These are phyloP conservation scores for Phaeotremella fagi DNA, from an alignment of 768 basidiomycete species.

Conservation along the genomic window DNA sequence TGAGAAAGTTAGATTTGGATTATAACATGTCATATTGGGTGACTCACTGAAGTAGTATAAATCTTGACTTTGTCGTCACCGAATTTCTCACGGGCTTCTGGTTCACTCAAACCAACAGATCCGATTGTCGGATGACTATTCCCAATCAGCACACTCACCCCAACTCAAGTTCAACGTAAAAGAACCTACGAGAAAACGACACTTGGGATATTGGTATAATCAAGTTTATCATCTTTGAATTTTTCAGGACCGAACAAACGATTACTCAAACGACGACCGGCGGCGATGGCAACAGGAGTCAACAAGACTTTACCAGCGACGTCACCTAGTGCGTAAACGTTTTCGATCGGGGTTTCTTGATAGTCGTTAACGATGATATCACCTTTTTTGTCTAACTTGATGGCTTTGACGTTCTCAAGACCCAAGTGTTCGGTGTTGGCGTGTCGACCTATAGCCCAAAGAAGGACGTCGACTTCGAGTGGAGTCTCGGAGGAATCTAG, in stretches of 20 bases:
- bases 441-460: conserved; percentile 93
- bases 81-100: conserved; percentile 78
- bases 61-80: conserved; percentile 80
- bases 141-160: neutral
- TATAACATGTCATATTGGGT: neutral
- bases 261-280: conserved; percentile 82
- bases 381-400: conserved; percentile 72
- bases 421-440: conserved; percentile 74
- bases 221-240: conserved; percentile 80
- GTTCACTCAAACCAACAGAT: conserved; percentile 90
- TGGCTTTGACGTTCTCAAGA: conserved; percentile 63
- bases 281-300: conserved; percentile 96
- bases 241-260: conserved; percentile 80
- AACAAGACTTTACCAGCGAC: conserved; percentile 86
- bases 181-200: conserved; percentile 89
- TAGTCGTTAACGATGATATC: conserved; percentile 85
- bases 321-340: conserved; percentile 81
- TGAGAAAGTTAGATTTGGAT: neutral
- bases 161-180: neutral
- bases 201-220: conserved; percentile 83
- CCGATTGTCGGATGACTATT: conserved; percentile 88
- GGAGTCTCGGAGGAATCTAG: conserved; percentile 64
- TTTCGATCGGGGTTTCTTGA: conserved; percentile 70
- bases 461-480: conserved; percentile 75
- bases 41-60: conserved; percentile 59